Conservation (phyloP, 306 rosid species). For the Prunus campanulata region DNA sequence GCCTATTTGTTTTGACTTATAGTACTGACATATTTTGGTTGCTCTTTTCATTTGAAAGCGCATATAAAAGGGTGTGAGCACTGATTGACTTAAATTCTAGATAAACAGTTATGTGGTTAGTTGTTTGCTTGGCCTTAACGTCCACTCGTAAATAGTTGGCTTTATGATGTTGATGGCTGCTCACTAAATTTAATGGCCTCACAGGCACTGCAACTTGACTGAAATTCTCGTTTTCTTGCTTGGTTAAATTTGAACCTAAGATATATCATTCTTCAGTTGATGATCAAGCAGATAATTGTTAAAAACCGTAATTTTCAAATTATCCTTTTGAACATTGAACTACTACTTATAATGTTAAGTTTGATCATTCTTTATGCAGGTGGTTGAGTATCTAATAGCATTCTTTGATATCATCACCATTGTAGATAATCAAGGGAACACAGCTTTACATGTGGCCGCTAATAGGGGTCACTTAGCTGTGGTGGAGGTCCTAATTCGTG, state of each 20-base stretch:
- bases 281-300: background rate
- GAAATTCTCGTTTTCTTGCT: background rate
- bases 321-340: background rate
- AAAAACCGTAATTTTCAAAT: background rate
- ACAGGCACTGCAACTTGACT: background rate
- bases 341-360: constrained; percentile 1
- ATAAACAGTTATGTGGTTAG: background rate
- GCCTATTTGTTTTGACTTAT: background rate
- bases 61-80: background rate
- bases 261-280: background rate
- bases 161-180: background rate
- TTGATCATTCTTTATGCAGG: constrained; percentile 42
- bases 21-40: background rate
- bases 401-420: constrained; percentile 54
- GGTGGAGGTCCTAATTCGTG: constrained; percentile 51
- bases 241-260: background rate
- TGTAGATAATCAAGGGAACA: constrained; percentile 74
- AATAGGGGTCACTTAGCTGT: constrained; percentile 65
- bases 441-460: constrained; percentile 75
- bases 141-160: background rate
- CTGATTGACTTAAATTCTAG: background rate
- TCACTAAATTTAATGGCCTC: constrained; percentile 11
- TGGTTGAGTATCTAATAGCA: constrained; percentile 62
- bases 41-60: background rate
- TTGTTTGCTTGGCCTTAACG: background rate